These are phyloP conservation scores for Blastobotrys arbuscula DNA, from an alignment of 1,139 yeast species.

Conservation along the genomic window DNA sequence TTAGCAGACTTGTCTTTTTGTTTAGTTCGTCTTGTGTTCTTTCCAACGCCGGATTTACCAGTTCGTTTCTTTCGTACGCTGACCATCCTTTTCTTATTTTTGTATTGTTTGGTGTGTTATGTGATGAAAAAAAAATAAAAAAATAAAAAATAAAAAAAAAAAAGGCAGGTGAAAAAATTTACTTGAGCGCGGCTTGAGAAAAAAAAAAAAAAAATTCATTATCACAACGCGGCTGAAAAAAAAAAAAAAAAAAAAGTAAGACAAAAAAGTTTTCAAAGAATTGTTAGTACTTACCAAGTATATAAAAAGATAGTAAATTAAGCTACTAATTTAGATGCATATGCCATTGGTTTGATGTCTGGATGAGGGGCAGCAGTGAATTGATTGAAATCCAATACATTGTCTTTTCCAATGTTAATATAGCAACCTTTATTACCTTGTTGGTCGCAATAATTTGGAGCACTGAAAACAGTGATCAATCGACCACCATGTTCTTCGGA, in stretches of 20 bases:
- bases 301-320: too few relatives aligned
- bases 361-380: constrained; percentile 90
- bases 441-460: constrained; percentile 94
- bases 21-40: constrained; percentile 61
- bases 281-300: too few relatives aligned
- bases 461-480: constrained; percentile 87
- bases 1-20: constrained; percentile 62
- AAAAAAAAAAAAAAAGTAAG: not conserved
- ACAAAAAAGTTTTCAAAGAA: not conserved
- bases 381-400: constrained; percentile 48
- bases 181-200: too few relatives aligned
- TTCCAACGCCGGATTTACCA: constrained; percentile 63
- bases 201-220: not conserved
- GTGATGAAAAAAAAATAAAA: not conserved
- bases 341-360: constrained; percentile 90
- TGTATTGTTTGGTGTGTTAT: not conserved
- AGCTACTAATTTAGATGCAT: constrained; percentile 42
- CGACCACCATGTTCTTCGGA: constrained; percentile 82
- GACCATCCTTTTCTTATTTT: too few relatives aligned
- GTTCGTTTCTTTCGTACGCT: constrained; percentile 71
- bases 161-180: too few relatives aligned
- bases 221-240: not conserved
- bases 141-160: too few relatives aligned
- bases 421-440: constrained; percentile 91
- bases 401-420: constrained; percentile 58